phyloP scores from a whole-genome alignment of 129 eudicot species.

The Rutidosis leptorrhynchoides region DNA sequence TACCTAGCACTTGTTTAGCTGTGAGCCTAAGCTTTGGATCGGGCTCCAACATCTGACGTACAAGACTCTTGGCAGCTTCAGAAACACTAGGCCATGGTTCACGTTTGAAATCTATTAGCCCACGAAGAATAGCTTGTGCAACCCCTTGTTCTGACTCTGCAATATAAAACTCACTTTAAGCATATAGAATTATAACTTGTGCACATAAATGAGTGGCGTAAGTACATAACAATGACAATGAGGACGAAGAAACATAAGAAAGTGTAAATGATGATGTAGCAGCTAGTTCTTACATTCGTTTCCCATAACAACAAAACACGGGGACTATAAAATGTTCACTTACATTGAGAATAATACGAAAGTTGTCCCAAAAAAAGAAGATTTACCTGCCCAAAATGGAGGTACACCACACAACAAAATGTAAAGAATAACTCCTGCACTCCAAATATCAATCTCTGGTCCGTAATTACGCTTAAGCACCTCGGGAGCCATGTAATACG shows the following conservation, averaged over 20 bases:
- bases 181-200: not conserved
- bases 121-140: conserved; percentile 85
- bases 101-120: conserved; percentile 69
- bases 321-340: not conserved
- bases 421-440: conserved; percentile 30
- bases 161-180: conserved; percentile 7
- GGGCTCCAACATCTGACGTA: conserved; percentile 81
- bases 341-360: too few species aligned
- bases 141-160: conserved; percentile 93
- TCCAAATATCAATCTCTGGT: conserved; percentile 30
- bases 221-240: not conserved
- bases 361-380: not conserved
- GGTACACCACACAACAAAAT: conserved; percentile 25
- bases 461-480: conserved; percentile 26
- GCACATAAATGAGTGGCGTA: not conserved
- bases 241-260: not conserved
- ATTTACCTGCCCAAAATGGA: conserved; percentile 25
- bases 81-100: conserved; percentile 93
- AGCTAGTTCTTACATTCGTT: not conserved
- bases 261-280: not conserved
- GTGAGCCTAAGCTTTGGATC: conserved; percentile 71
- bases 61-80: conserved; percentile 75
- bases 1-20: conserved; percentile 81
- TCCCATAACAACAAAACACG: not conserved
- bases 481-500: conserved; percentile 32